A percentile compares a stretch with the other conserved stretches of the same genome.
Evolutionary conservation across 225 moss, liverwort and hornwort species (phyloP).

Genomic region (Lunularia cruciata): DNA sequence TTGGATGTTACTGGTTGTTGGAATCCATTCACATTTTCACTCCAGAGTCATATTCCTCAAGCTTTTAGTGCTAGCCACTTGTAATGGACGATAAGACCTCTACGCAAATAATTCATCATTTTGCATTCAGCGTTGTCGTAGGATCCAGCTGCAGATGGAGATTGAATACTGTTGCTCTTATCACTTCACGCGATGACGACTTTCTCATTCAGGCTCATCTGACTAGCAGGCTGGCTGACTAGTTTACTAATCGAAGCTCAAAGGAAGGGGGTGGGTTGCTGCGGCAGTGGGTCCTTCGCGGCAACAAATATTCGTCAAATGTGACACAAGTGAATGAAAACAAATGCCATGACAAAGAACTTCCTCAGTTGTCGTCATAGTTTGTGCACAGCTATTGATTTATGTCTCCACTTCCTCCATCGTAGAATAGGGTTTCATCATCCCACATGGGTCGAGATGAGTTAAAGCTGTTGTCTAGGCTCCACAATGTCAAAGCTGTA

Average conservation of each 20-base stretch:
- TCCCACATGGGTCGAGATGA: background rate
- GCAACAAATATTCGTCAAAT: background rate
- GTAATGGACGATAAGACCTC: background rate
- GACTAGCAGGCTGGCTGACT: background rate
- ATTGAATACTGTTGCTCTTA: background rate
- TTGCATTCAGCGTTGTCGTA: background rate
- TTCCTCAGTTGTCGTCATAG: background rate
- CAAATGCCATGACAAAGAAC: background rate
- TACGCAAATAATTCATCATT: background rate
- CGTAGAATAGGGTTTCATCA: background rate
- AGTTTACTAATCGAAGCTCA: no score
- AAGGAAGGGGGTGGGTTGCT: no score
- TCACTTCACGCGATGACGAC: background rate
- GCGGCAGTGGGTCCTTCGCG: no score
- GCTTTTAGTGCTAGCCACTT: no score
- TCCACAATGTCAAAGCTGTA: no score
- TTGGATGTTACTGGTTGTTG: no score
- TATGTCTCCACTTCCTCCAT: background rate
- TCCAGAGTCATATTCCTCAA: no score
- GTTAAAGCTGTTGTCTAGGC: background rate
- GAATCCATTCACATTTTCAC: no score
- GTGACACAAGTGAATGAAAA: background rate
- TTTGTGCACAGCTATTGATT: no score
- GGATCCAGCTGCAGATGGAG: background rate
- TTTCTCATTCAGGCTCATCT: no score